Evolutionary conservation across 2,329 filamentous ascomycete genomes (phyloP), one percentile per base, ranked within the genome.

Genomic region (Dendrostoma leiphaemia): DNA sequence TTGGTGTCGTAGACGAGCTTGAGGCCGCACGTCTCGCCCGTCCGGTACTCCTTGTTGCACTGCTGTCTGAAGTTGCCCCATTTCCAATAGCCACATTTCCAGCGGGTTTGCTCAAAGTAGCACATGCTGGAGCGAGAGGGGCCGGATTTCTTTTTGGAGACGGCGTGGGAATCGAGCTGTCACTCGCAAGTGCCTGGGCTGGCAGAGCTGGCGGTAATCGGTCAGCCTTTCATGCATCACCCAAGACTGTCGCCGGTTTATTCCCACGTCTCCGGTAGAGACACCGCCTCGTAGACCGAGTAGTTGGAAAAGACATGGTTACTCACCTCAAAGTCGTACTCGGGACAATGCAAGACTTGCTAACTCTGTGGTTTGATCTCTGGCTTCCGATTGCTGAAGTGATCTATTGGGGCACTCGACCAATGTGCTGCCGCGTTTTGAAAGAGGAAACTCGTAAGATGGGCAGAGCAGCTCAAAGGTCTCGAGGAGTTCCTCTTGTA

Each of bases 11-110:
- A 91, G 67, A 96, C 86, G 60, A 96, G 83, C 75, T 91, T 96
- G 75, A 96, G 87, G 59, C 93, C 93, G 74, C 93, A 97, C 34
- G 93, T 97, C 79, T 97, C 93, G 65, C 93, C 93, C 62, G 90
- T 96, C 61, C 93, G 89, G 76, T 96, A 95, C 71, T 97, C 93
- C 73, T 91, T 91, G 72, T 89, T 87, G 81, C 93, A 97, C 70
- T 96, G 92, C 72, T 92, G 84, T 62, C 89, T 86, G 78, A 97
- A 97, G 75, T 88, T 88, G 62, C 90, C 89, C 92, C 92, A 97
- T 73, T 91, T 91, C 87, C 89, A 96, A 80, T 91, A 93, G 67
- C 89, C 89, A 75, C 93, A 97, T 54, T 73, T 73, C 82, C 89
- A 96, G 64, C 84, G 82, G 71, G 88, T 91, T 74, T 93, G 89